Base-by-base conservation (phyloP, 148 eudicot genomes). In the Diospyros kaki region DNA sequence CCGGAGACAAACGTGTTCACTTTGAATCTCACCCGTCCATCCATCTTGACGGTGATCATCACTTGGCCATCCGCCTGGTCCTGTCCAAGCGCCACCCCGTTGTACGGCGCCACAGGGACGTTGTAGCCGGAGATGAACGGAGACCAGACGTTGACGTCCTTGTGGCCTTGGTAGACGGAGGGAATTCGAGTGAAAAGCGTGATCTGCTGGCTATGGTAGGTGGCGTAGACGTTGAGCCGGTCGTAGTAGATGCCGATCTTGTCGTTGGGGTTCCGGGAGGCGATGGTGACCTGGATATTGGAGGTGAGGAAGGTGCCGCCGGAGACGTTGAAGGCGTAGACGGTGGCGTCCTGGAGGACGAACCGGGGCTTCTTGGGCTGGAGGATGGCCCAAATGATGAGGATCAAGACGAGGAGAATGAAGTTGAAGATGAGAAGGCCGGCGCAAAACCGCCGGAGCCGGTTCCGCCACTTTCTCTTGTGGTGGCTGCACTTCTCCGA, bases 21-120 rank as follows among this genome's bases (percentile, higher is more conserved):
- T 76, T 76, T 85, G 70, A 79, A 93, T 68, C 90, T 88, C 2
- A 93, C 77, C 67, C 86, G 86, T 70, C 97, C 98, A 72, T 89
- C 89, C 56, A 93, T 41, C 67, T 79, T 88, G 68, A 93, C 68
- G 61, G 58, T 53, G 42, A 93, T 60, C 7, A 9, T 12, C 11
- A 93, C 80, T 9, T 71, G 55, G 2, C 98, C 98, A 72, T 74
- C 76, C 1, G 75, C 2, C 63, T 83, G 84, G 44, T 87, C 96
- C 39, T 83, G 83, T 9, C 56, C 64, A 1, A 93, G 80, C n/a
- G 84, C 72, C 2, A 73, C 13, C 0, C 95, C 85, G 38, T 89
- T 83, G 79, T 76, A 90, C 1, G 97, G 96, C 0, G 97, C 95
- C 3, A 93, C 87, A 2, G 95, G 97, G 38, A 93, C 90, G 17